Base-by-base conservation (phyloP, 2,329 filamentous ascomycete species). In the Botryotinia narcissicola region DNA sequence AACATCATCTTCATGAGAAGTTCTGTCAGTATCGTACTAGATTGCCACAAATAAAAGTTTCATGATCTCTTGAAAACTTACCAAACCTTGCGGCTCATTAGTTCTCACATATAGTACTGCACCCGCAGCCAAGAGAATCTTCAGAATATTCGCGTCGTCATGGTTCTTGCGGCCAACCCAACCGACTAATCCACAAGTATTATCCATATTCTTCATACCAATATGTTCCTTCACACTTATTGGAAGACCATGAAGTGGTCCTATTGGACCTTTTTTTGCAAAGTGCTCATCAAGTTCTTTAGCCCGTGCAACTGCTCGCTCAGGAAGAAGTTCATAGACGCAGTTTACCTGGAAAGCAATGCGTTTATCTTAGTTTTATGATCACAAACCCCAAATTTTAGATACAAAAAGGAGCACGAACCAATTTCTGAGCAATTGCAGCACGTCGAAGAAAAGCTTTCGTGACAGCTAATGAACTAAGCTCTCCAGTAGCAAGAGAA, bases 101-200 rank as follows among this genome's bases (percentile, higher is more conserved):
- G 95, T 97, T 85, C 97, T 97, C 78, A 94, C 93, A 80, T 97
- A 97, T 0, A 94, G 94, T 1, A 97, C 87, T 0, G 82, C 83
- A 25, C 84, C 84, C 0, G 61, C 25, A n/a, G 61, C 32, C 10
- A 64, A n/a, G 29, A 83, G 78, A 54, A 80, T 79, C 18, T 80
- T 78, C 2, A 85, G 78, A 12, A 84, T 79, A 22, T 80, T 80
- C 6, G 83, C 81, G 5, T 85, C 75, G 29, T 80, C 78, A 14
- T 78, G 78, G 10, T 75, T 62, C 44, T 74, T 73, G 12, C 72
- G 70, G 3, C 79, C 79, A 9, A 75, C 80, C 61, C 77, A 82
- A 32, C 78, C 79, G 18, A 80, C 80, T 77, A 82, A 80, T 32
- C 81, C 81, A 44, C 81, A 77, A 7, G 80, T 80, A 8, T 79